Conservation (phyloP, 1,284 basidiomycete genomes). For the Sanguinoderma infundibulare region DNA sequence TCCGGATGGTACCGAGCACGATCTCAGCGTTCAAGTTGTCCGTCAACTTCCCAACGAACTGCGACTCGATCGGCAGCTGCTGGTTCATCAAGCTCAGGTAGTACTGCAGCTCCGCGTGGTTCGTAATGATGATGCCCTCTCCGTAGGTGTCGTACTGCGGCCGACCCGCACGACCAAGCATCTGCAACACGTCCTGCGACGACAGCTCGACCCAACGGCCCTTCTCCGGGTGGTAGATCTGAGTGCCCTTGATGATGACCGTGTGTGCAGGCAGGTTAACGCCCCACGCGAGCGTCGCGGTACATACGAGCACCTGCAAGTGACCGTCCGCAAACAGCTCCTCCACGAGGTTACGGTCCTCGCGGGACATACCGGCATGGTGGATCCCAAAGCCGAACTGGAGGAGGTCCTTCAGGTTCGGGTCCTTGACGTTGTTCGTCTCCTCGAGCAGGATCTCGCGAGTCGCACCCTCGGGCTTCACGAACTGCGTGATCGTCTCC, state of each 20-base stretch:
- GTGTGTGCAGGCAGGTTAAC: conserved; percentile 98
- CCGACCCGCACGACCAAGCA: conserved; percentile 97
- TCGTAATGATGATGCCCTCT: conserved; percentile 99
- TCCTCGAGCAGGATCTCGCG: conserved; percentile 90
- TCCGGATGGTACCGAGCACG: conserved; percentile 93
- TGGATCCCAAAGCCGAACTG: conserved; percentile 99
- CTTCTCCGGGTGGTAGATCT: conserved; percentile 99
- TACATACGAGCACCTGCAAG: conserved; percentile 95
- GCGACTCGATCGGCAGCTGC: conserved; percentile 96
- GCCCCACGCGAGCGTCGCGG: conserved; percentile 99
- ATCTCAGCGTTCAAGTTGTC: conserved; percentile 99
- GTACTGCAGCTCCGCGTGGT: conserved; percentile 96
- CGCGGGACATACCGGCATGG: conserved; percentile 98
- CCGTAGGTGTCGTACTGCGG: conserved; percentile 98
- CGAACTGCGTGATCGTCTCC: conserved; percentile 94
- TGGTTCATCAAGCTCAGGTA: conserved; percentile 94
- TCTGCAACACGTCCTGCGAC: conserved; percentile 96
- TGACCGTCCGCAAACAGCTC: conserved; percentile 94
- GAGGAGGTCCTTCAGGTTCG: conserved; percentile 87
- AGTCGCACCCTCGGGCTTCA: conserved; percentile 88
- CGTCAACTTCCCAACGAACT: conserved; percentile 91
- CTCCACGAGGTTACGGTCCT: conserved; percentile 92
- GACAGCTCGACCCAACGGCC: conserved; percentile 97
- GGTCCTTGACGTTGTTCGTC: conserved; percentile 83
- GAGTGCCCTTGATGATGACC: conserved; percentile 99